Conservation (phyloP, 2,329 filamentous ascomycete species). For the Neoascochyta sp. region DNA sequence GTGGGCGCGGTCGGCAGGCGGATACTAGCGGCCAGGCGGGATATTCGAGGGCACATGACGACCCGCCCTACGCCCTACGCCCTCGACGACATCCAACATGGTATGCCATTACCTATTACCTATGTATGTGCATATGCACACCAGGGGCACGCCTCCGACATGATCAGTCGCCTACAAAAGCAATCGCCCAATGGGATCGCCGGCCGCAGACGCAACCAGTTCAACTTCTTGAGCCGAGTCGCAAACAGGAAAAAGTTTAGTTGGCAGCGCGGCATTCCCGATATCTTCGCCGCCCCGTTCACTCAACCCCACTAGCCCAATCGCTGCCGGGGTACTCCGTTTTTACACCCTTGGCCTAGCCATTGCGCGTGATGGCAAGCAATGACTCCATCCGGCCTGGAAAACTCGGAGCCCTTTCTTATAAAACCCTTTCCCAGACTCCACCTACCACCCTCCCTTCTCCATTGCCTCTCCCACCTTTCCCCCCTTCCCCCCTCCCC, state of each 20-base stretch:
- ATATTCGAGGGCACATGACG: conserved; percentile 16
- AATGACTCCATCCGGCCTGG: conserved; percentile 25
- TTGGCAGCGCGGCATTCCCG: no score
- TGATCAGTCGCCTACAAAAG: no score
- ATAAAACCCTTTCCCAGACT: conserved; percentile 12
- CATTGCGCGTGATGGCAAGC: conserved; percentile 22
- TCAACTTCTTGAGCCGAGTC: no score
- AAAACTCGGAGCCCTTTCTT: conserved; percentile 15
- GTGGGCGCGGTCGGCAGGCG: conserved; percentile 8
- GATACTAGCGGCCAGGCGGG: conserved; percentile 23
- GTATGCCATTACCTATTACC: no score
- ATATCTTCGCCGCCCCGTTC: no score
- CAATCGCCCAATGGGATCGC: no score
- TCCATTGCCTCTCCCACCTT: no score
- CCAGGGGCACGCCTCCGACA: no score
- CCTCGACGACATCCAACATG: no score
- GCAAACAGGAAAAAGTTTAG: no score
- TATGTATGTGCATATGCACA: no score
- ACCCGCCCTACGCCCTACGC: conserved; percentile 16
- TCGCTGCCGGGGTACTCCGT: conserved; percentile 13
- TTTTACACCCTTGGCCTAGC: conserved; percentile 3
- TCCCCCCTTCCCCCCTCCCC: conserved; percentile 1
- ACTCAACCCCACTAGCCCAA: conserved; percentile 5
- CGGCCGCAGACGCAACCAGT: no score
- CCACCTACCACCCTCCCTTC: neutral